Conservation (phyloP, 305 asterid species). For the Caryopteris hybrid region DNA sequence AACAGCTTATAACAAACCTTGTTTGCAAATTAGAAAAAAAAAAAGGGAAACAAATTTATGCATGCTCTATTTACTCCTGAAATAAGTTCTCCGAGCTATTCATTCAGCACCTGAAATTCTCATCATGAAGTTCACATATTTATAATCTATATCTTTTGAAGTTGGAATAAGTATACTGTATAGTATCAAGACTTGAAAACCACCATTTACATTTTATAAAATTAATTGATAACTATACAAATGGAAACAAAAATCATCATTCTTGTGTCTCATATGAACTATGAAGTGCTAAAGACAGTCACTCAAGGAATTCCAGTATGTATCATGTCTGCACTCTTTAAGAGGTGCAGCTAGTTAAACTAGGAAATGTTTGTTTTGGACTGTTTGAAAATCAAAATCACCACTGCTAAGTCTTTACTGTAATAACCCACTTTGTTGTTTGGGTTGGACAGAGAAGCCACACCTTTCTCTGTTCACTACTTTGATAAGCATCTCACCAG, state of each 20-base stretch:
- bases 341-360: not conserved
- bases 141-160: not conserved
- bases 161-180: not conserved
- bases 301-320: not conserved
- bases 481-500: not conserved
- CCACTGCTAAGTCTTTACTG: not conserved
- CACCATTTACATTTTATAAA: not conserved
- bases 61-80: not conserved
- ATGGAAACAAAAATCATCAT: too few species aligned
- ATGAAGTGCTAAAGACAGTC: not conserved
- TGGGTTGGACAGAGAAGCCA: not conserved
- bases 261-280: too few species aligned
- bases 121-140: not conserved
- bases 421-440: not conserved
- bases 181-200: not conserved
- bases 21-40: too few species aligned
- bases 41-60: not conserved
- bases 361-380: not conserved
- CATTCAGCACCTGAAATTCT: not conserved
- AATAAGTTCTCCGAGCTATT: not conserved
- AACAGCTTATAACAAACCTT: not conserved
- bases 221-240: not conserved
- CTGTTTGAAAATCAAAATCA: not conserved
- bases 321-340: not conserved
- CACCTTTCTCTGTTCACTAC: not conserved